Evolutionary conservation across 768 basidiomycete genomes (phyloP).

Genomic region (Rhizopogon rudus): DNA sequence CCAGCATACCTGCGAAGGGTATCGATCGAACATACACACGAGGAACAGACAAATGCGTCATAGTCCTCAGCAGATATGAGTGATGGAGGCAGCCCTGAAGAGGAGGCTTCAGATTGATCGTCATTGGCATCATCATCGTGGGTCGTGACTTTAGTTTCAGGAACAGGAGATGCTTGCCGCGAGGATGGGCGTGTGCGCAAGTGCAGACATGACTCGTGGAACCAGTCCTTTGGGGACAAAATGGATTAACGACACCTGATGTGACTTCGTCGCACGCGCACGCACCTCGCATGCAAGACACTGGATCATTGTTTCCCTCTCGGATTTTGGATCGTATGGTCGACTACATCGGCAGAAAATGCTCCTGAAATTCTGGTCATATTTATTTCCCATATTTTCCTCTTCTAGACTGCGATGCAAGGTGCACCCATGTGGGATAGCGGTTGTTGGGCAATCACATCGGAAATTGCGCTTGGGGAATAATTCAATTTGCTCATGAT

Average conservation of each 20-base stretch:
- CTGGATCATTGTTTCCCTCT: slow-evolving; percentile 85
- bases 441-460: slow-evolving; percentile 78
- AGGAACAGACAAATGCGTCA: slow-evolving; percentile 68
- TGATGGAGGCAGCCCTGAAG: slow-evolving; percentile 61
- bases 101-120: slow-evolving; percentile 56
- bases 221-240: slow-evolving; percentile 65
- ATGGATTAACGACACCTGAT: not conserved
- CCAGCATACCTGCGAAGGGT: slow-evolving; percentile 62
- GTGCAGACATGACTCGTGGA: slow-evolving; percentile 85
- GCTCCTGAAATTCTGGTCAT: slow-evolving; percentile 70
- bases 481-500: slow-evolving; percentile 83
- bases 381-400: slow-evolving; percentile 55
- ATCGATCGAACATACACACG: slow-evolving; percentile 55
- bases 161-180: slow-evolving; percentile 34
- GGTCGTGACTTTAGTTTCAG: not conserved
- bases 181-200: slow-evolving; percentile 60
- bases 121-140: slow-evolving; percentile 38
- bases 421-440: slow-evolving; percentile 57
- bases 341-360: slow-evolving; percentile 73
- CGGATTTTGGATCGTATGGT: slow-evolving; percentile 66
- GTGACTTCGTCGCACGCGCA: not conserved
- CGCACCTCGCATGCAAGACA: slow-evolving; percentile 78
- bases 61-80: slow-evolving; percentile 66
- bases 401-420: slow-evolving; percentile 52
- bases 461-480: slow-evolving; percentile 82